Conservation (phyloP, 345 rosid genomes). For the Clausena lansium region DNA sequence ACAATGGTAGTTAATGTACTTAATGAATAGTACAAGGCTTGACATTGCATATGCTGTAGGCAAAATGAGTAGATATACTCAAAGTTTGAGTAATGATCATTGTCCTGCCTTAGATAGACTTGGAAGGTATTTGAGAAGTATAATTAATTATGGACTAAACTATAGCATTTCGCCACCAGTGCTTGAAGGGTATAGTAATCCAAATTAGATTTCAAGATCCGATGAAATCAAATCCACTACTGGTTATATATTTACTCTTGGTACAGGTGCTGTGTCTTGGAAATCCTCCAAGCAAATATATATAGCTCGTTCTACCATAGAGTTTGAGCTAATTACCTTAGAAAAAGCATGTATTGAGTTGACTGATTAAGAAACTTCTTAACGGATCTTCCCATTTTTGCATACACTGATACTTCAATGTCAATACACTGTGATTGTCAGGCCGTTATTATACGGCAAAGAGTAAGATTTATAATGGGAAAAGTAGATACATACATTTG, state of each 20-base stretch:
- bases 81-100: neutral
- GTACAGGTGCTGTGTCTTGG: fast-evolving
- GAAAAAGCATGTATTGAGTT: neutral
- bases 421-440: neutral
- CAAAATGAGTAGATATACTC: neutral
- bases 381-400: neutral
- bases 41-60: no score
- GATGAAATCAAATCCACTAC: neutral
- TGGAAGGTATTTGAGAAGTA: neutral
- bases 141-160: neutral
- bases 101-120: neutral
- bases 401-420: neutral
- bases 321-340: neutral
- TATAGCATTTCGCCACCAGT: fast-evolving
- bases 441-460: neutral
- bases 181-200: neutral
- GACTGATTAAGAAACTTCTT: neutral
- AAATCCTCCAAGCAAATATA: neutral
- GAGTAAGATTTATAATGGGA: neutral
- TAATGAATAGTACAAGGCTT: neutral
- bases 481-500: neutral
- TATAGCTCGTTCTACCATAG: neutral
- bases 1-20: neutral
- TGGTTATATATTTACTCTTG: neutral
- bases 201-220: neutral